Evolutionary conservation across 2,329 filamentous ascomycete species (phyloP), one percentile per base, ranked within the genome.

Genomic region (Aspergillus quadrilineatus): DNA sequence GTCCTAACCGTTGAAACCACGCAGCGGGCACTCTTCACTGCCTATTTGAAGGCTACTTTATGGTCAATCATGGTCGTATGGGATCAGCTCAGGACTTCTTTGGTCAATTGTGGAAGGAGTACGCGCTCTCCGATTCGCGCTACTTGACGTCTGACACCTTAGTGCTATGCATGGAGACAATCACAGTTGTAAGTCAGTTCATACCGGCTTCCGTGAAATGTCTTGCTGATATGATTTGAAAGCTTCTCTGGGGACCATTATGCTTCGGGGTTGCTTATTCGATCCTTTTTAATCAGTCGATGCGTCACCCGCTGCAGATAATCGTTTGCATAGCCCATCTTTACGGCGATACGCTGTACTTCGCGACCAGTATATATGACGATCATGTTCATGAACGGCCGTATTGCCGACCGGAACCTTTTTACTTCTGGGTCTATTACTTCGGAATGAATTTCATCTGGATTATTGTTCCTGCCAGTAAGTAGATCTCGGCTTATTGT

Each of bases 41-140:
- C 54, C 86, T 89, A 67, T 96, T 96, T 71, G 91, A 96, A 77
- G 89, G 88, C 37, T 96, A 95, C 73, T 95, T 91, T 69, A 81
- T 92, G 60, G 73, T 83, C 61, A 85, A 92, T 69, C 88, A 90
- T 70, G 74, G 78, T 22, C 77, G 76, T 26, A 81, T 96, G 70
- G 84, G 86, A 0, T 78, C 82, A 9, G 84, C 84, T 58, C 87
- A 91, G 69, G 85, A 87, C 53, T 75, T 94, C 6, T 88, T 92
- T 55, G 90, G 88, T 2, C 90, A 96, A 77, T 79, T 96, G 44
- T 96, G 92, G 92, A 96, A 96, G 70, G 92, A 96, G 74, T 96
- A 96, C 71, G 82, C 89, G 3, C 81, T 92, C 34, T 92, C 89
- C 2, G 92, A 96, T 75, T 95, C 91, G 53, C 83, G 92, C 43